phyloP scores from a whole-genome alignment of 1,284 basidiomycete species.

The Malassezia arunalokei region DNA sequence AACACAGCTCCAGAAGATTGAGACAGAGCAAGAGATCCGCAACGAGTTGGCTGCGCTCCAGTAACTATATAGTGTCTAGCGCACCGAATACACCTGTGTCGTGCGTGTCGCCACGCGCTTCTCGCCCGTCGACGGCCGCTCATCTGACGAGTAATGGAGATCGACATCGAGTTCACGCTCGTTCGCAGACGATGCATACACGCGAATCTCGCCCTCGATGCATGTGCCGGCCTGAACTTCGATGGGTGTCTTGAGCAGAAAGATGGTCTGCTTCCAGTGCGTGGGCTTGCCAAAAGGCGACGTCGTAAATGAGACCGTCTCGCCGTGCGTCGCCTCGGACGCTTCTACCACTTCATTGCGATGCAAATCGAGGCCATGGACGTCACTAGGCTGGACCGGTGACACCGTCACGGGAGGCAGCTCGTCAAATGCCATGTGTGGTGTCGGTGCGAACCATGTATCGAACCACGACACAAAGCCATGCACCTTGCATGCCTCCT shows the following conservation, averaged over 20 bases:
- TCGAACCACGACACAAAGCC: conserved; percentile 44
- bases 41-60: conserved; percentile 59
- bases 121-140: background rate
- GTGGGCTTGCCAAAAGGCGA: conserved; percentile 73
- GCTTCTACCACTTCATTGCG: conserved; percentile 55
- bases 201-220: conserved; percentile 70
- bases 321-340: conserved; percentile 48
- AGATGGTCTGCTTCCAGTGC: conserved; percentile 97
- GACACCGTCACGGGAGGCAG: conserved; percentile 21
- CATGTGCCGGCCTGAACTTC: conserved; percentile 60
- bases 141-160: conserved; percentile 63
- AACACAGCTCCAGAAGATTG: conserved; percentile 90
- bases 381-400: conserved; percentile 17
- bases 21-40: conserved; percentile 67
- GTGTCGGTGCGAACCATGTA: conserved; percentile 36
- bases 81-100: conserved; percentile 14
- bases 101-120: conserved; percentile 12
- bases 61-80: background rate
- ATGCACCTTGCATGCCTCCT: conserved; percentile 19
- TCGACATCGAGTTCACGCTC: conserved; percentile 80
- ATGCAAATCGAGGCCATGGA: conserved; percentile 66
- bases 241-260: conserved; percentile 71
- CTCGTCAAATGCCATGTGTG: conserved; percentile 4
- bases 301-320: conserved; percentile 74
- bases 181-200: conserved; percentile 68